Percentiles rank a stretch among this genome's conserved stretches.
Conservation (phyloP, 345 rosid genomes). For the Acer negundo region DNA sequence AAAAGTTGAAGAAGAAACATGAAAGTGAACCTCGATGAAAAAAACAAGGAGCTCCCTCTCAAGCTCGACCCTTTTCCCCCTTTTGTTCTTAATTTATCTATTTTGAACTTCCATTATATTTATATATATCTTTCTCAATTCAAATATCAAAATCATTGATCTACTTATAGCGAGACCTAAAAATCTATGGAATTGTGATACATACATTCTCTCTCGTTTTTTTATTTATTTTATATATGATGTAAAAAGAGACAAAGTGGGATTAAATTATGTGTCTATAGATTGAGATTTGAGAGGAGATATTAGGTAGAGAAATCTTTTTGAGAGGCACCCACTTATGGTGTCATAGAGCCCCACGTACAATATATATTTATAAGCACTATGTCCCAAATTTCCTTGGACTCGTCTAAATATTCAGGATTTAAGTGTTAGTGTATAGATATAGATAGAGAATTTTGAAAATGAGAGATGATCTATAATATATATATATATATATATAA, state of each 20-base stretch:
- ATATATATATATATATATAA: neutral
- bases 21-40: conserved; percentile 7
- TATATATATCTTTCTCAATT: no score
- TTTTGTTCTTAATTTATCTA: no score
- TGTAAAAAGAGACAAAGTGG: neutral
- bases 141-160: no score
- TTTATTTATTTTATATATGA: no score
- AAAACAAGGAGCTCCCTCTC: conserved; percentile 7
- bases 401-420: neutral
- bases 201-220: neutral
- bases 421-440: neutral
- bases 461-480: neutral
- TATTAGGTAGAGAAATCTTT: neutral
- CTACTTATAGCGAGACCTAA: no score
- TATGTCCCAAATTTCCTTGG: conserved; percentile 8
- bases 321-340: neutral
- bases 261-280: neutral
- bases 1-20: neutral
- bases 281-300: neutral
- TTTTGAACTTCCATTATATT: no score
- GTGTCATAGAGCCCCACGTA: conserved; percentile 14
- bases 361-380: neutral
- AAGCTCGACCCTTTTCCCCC: neutral
- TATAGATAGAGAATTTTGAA: no score
- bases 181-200: neutral